A percentile compares a stretch with the other conserved stretches of the same genome.
Evolutionary conservation across 805 yeast genomes (phyloP).

Genomic region (Pichia membranifaciens): DNA sequence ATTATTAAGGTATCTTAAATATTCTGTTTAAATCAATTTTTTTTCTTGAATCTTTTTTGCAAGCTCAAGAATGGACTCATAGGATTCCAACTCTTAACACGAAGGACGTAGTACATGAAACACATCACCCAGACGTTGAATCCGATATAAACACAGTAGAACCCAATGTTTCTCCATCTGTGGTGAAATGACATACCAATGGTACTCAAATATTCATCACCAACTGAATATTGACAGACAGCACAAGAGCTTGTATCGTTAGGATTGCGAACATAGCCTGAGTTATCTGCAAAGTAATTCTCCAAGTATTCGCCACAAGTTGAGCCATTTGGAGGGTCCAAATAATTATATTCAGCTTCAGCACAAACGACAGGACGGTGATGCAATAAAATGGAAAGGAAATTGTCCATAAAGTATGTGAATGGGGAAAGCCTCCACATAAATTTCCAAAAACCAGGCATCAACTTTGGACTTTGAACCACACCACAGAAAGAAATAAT

Average conservation of each 20-base stretch:
- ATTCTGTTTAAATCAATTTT: background rate
- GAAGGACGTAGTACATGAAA: slow-evolving; percentile 29
- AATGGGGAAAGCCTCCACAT: slow-evolving; percentile 72
- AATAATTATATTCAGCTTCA: slow-evolving; percentile 40
- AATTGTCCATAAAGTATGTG: slow-evolving; percentile 59
- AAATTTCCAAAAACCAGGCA: slow-evolving; percentile 84
- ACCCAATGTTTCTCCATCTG: slow-evolving; percentile 66
- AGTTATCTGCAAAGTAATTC: slow-evolving; percentile 29
- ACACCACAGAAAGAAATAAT: slow-evolving; percentile 66
- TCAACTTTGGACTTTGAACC: slow-evolving; percentile 44
- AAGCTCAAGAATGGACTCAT: background rate
- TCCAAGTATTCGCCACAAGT: slow-evolving; percentile 58
- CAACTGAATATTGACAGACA: slow-evolving; percentile 40
- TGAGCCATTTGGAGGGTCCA: slow-evolving; percentile 51
- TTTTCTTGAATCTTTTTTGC: slow-evolving; percentile 1
- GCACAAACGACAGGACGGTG: slow-evolving; percentile 47
- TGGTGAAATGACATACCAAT: slow-evolving; percentile 39
- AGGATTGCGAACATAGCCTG: slow-evolving; percentile 58
- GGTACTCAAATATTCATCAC: slow-evolving; percentile 41
- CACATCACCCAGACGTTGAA: slow-evolving; percentile 44
- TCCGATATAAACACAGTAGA: slow-evolving; percentile 48
- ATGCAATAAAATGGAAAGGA: slow-evolving; percentile 46
- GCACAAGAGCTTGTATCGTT: slow-evolving; percentile 43
- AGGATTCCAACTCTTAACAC: slow-evolving; percentile 23
- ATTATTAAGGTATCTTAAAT: too few relatives aligned